Evolutionary conservation across 116 monocot genomes (phyloP).

Genomic region (Phalaenopsis hybrid): DNA sequence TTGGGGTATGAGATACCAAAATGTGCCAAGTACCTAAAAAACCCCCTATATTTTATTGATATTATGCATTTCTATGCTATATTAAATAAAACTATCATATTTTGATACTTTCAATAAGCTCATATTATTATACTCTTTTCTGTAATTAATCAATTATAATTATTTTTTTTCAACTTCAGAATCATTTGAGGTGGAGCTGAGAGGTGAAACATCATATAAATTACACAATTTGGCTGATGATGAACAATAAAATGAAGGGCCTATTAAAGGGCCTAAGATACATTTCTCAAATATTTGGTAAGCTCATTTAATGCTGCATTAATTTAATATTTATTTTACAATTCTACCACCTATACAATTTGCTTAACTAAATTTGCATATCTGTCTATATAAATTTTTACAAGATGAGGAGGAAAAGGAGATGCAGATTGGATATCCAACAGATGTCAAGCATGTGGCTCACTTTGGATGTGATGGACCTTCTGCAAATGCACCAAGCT

Average conservation of each 20-base stretch:
- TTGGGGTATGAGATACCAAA: too few relatives aligned
- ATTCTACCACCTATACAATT: too few relatives aligned
- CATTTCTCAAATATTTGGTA: slow-evolving; percentile 46
- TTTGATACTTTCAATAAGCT: too few relatives aligned
- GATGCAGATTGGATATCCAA: slow-evolving; percentile 45
- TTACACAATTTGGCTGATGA: not conserved
- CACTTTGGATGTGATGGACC: slow-evolving; percentile 41
- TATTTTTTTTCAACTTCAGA: not conserved
- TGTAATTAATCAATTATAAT: not conserved
- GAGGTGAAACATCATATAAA: not conserved
- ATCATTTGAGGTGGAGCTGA: not conserved
- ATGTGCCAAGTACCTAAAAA: too few relatives aligned
- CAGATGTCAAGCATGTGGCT: slow-evolving; percentile 48
- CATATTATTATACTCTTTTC: too few relatives aligned
- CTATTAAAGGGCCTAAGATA: slow-evolving; percentile 33
- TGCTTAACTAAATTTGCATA: too few relatives aligned
- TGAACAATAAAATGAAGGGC: slow-evolving; percentile 35
- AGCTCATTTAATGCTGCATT: not conserved
- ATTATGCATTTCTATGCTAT: too few relatives aligned
- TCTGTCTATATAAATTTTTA: not conserved
- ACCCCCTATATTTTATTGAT: too few relatives aligned
- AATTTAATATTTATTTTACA: too few relatives aligned
- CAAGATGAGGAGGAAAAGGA: slow-evolving; percentile 29
- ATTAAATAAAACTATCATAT: too few relatives aligned
- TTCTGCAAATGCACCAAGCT: slow-evolving; percentile 6